Base-by-base conservation (phyloP, 1,139 yeast genomes). In the Suhomyces maxii region DNA sequence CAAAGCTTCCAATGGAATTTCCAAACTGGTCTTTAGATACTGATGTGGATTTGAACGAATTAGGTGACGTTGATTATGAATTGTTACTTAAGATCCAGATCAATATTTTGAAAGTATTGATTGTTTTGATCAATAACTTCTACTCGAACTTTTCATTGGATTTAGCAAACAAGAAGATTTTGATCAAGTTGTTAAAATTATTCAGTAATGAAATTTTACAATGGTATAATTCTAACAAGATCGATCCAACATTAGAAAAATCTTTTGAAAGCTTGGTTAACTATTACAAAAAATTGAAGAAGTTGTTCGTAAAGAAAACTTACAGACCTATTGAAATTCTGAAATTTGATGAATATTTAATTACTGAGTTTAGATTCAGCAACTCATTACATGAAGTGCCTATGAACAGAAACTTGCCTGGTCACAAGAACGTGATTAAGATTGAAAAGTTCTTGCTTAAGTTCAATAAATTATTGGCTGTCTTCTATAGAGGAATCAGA, bases 81-180 rank as follows among this genome's bases (percentile, higher is more conserved):
- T 78, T 68, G 73, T 83, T 62, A 77, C 83, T 55, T 78, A 71
- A 85, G 60, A 87, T 90, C 45, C 96, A 90, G 59, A 77, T 86
- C 45, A 95, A 95, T 42, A 83, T 90, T 37, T 71, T 90, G 52
- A 95, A 89, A 60, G 89, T 90, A 1, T 71, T 89, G 48, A 79
- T 83, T 42, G 79, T 85, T 36, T 77, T 95, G 66, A 80, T 89
- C 25, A 79, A 82, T 43, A 84, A 86, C 54, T 88, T 87, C 59
- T 89, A 86, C 61, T 67, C 80, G 34, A 95, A 88, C 61, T 88
- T 91, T 59, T 77, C 86, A 6, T 86, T 84, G 60, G 89, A 87
- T 55, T 61, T 85, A 52, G 67, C 69, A 13, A 83, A 85, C 55
- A 83, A 86, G 55, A 73, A 74, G 28, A 73, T 79, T 9, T 78